A percentile compares a stretch with the other conserved stretches of the same genome.
These are phyloP conservation scores for Paulinella micropora DNA, from an alignment of 78 protist genomes.

Conservation along the genomic window DNA sequence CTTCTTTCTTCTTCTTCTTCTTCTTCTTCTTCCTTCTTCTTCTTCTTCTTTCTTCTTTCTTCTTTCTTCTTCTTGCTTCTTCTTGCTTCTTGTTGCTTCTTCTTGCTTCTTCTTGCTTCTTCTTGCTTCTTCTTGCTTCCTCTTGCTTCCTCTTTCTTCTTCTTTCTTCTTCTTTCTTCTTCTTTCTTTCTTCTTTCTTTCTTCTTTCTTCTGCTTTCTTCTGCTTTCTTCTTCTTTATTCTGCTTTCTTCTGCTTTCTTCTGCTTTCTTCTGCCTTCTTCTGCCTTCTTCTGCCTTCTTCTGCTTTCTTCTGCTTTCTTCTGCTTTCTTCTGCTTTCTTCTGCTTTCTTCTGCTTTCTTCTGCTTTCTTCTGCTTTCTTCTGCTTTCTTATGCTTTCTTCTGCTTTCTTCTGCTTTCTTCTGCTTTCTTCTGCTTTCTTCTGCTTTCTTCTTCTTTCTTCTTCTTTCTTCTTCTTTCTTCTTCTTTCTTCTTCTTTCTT, in stretches of 20 bases:
- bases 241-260: not conserved
- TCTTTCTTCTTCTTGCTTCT: not conserved
- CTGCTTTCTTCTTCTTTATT: not conserved
- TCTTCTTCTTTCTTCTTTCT: not conserved
- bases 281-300: not conserved
- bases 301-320: not conserved
- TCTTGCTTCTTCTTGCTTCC: not conserved
- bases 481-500: not conserved
- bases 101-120: not conserved
- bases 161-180: not conserved
- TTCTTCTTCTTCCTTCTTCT: not conserved
- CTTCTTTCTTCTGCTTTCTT: not conserved
- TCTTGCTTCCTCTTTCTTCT: not conserved
- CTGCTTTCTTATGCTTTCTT: not conserved
- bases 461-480: not conserved
- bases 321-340: not conserved
- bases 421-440: not conserved
- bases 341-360: not conserved
- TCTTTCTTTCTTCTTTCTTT: not conserved
- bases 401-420: not conserved
- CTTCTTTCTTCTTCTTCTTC: not conserved
- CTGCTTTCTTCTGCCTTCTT: not conserved
- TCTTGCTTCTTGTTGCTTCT: not conserved
- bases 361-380: not conserved
- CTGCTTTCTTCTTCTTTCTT: not conserved